These are phyloP conservation scores for Penicilliopsis zonata DNA, from an alignment of 495 filamentous ascomycete species.

Conservation along the genomic window DNA sequence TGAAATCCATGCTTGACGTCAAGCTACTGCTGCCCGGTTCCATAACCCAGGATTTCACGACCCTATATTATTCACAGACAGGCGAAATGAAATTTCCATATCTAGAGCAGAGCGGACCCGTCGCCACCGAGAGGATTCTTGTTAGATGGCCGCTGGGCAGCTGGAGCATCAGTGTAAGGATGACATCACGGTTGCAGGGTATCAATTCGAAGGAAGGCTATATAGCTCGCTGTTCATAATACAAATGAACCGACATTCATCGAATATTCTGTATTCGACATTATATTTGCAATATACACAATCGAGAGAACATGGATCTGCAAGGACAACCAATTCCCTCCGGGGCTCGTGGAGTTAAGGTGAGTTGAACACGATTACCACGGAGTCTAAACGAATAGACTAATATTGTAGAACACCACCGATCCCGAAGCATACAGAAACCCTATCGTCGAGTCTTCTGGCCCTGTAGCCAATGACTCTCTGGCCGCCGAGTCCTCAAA, in stretches of 20 bases:
- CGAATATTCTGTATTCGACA: conserved; percentile 1
- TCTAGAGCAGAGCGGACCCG: too few species aligned
- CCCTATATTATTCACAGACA: too few species aligned
- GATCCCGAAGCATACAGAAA: conserved; percentile 33
- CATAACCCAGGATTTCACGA: too few species aligned
- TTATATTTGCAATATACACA: too few species aligned
- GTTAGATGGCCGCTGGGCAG: neutral
- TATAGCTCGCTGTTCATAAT: too few species aligned
- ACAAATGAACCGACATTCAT: too few species aligned
- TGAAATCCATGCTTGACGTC: too few species aligned
- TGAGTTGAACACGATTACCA: conserved; percentile 3
- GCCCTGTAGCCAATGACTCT: conserved; percentile 48
- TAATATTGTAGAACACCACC: conserved; percentile 23
- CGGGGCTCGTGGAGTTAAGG: conserved; percentile 30
- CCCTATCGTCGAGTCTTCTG: conserved; percentile 39
- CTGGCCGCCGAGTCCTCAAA: conserved; percentile 51
- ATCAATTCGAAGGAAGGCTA: too few species aligned
- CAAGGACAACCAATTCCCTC: conserved; percentile 33
- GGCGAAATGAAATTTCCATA: too few species aligned
- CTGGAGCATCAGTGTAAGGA: conserved; percentile 16
- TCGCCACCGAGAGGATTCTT: too few species aligned
- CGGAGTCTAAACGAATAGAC: neutral
- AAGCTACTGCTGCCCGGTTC: too few species aligned
- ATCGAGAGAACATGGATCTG: conserved; percentile 39
- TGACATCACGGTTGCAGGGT: too few species aligned